Evolutionary conservation across 2,329 filamentous ascomycete species (phyloP).

Genomic region (Beauveria sp.): DNA sequence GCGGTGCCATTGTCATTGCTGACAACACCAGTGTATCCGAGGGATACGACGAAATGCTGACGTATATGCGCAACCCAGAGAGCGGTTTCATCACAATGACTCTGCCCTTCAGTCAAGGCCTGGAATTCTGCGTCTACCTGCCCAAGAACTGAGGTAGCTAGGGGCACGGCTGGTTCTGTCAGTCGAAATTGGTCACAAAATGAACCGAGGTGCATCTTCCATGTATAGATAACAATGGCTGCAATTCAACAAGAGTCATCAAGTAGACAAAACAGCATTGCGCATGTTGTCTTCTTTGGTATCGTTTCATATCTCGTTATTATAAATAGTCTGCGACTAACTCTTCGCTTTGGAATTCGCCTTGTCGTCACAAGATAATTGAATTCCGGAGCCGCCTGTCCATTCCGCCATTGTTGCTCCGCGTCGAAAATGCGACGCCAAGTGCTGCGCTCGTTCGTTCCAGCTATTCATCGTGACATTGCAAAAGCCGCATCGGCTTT

Average conservation of each 20-base stretch:
- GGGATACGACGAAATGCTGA: constrained; percentile 36
- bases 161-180: not conserved
- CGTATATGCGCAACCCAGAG: constrained; percentile 31
- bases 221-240: not conserved
- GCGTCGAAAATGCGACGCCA: constrained; percentile 22
- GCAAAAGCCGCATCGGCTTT: constrained; percentile 25
- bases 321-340: not conserved
- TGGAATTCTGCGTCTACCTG: constrained; percentile 17
- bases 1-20: constrained; percentile 36
- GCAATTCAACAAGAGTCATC: not conserved
- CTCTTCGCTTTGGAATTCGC: not conserved
- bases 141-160: constrained; percentile 5
- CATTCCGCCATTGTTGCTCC: constrained; percentile 22
- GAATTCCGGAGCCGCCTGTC: constrained; percentile 8
- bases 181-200: not conserved
- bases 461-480: constrained; percentile 19
- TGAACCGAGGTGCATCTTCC: not conserved
- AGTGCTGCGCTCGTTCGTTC: constrained; percentile 22
- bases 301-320: not conserved
- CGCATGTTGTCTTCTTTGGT: not conserved
- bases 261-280: not conserved
- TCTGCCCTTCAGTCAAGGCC: constrained; percentile 15
- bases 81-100: constrained; percentile 36
- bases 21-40: constrained; percentile 36
- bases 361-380: not conserved